Conservation (phyloP, 257 asterid genomes). For the Vinca minor region DNA sequence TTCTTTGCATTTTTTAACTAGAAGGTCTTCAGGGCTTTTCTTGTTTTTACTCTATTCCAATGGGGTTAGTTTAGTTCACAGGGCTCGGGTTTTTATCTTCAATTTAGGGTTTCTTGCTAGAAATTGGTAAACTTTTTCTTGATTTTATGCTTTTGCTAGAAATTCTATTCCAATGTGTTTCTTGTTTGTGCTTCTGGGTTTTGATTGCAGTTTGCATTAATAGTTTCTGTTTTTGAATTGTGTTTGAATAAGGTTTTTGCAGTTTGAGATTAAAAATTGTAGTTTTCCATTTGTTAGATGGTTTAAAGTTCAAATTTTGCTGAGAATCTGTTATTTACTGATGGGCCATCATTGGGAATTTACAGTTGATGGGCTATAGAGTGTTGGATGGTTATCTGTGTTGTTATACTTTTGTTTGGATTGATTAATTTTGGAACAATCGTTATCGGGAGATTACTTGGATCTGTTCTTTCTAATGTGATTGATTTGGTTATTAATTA, state of each 20-base stretch:
- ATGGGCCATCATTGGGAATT: constrained; percentile 8
- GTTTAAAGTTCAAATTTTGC: constrained; percentile 13
- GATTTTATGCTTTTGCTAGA: constrained; percentile 3
- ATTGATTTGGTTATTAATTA: neutral
- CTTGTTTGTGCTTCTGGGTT: neutral
- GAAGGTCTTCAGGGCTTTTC: constrained; percentile 8
- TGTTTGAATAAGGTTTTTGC: neutral
- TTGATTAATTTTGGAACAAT: neutral
- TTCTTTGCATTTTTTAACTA: neutral
- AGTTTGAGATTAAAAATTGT: constrained; percentile 14
- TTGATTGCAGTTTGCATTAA: neutral
- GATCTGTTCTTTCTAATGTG: neutral
- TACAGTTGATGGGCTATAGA: neutral
- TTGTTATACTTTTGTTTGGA: neutral
- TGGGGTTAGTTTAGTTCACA: neutral
- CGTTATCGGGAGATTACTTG: neutral
- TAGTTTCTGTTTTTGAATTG: neutral
- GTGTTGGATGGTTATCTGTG: neutral
- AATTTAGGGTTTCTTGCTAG: neutral
- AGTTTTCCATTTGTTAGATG: constrained; percentile 6
- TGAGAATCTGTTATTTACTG: constrained; percentile 7
- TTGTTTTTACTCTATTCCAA: neutral
- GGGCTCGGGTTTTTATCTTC: constrained; percentile 2
- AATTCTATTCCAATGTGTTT: neutral
- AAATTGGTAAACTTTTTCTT: neutral